Percentiles rank a stretch among this genome's conserved stretches.
Conservation (phyloP, 257 asterid genomes). For the Rhazya stricta region DNA sequence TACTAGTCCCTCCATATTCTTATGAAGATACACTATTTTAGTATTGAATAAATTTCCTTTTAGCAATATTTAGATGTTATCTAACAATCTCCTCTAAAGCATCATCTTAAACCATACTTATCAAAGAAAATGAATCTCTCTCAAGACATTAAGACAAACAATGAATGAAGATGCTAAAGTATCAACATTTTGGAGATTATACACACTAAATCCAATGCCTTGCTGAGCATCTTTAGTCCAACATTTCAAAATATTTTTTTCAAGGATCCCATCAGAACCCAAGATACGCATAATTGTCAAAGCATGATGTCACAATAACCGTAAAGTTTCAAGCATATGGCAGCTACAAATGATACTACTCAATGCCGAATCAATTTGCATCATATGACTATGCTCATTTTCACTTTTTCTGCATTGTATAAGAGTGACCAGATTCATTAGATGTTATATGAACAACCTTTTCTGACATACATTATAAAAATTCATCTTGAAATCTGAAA, state of each 20-base stretch:
- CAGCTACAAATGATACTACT: neutral
- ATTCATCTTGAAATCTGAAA: neutral
- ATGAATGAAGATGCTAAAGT: neutral
- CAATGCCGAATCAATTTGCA: neutral
- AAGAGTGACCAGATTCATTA: neutral
- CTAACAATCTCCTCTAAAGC: neutral
- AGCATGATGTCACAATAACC: neutral
- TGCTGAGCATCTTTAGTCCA: neutral
- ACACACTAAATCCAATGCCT: neutral
- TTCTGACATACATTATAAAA: neutral
- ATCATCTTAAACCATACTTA: neutral
- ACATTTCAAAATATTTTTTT: neutral
- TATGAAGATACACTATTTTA: neutral
- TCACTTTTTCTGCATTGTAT: neutral
- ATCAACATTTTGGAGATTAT: neutral
- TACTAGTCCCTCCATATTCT: neutral
- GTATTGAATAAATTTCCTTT: neutral
- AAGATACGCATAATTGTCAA: neutral
- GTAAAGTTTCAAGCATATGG: neutral
- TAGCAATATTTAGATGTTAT: neutral
- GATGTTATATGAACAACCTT: neutral
- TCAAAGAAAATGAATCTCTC: neutral
- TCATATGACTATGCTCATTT: neutral
- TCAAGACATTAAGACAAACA: neutral
- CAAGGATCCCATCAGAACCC: neutral